These are phyloP conservation scores for Colletotrichum endophyticum DNA, from an alignment of 2,329 filamentous ascomycete species.

Conservation along the genomic window DNA sequence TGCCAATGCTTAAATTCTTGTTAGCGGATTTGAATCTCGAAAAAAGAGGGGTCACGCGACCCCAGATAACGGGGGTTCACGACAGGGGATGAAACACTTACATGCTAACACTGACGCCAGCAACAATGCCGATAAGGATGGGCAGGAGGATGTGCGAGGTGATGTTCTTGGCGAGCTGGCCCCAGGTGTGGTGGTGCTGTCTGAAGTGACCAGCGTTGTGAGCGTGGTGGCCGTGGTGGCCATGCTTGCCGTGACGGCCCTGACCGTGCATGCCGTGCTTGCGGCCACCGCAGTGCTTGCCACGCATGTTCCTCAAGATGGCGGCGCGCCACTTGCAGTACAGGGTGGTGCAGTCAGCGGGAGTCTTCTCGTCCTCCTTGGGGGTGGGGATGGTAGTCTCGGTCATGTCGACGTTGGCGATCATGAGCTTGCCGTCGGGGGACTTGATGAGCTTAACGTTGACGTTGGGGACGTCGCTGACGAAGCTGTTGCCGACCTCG, in stretches of 20 bases:
- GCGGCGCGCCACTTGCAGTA: conserved; percentile 62
- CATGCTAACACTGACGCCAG: conserved; percentile 71
- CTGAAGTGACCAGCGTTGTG: conserved; percentile 31
- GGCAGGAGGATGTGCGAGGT: conserved; percentile 70
- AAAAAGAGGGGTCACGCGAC: neutral
- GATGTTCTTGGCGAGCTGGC: conserved; percentile 58
- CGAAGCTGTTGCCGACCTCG: conserved; percentile 61
- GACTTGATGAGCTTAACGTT: conserved; percentile 68
- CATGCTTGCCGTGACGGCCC: conserved; percentile 22
- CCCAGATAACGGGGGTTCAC: neutral
- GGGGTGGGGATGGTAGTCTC: conserved; percentile 23
- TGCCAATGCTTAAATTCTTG: conserved; percentile 55
- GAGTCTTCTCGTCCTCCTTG: conserved; percentile 26
- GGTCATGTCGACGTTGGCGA: conserved; percentile 51
- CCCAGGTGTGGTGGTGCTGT: conserved; percentile 40
- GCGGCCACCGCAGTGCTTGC: conserved; percentile 43
- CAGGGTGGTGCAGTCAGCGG: conserved; percentile 42
- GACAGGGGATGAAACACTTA: conserved; percentile 37
- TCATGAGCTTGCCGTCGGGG: conserved; percentile 57
- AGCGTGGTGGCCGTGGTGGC: conserved; percentile 29
- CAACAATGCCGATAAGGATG: conserved; percentile 70
- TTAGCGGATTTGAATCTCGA: conserved; percentile 28
- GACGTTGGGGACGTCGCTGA: conserved; percentile 60
- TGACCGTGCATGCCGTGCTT: conserved; percentile 24
- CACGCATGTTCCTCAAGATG: conserved; percentile 37